Evolutionary conservation across 2,329 filamentous ascomycete species (phyloP), one percentile per base, ranked within the genome.

Genomic region (Pleoardoris graminearum): DNA sequence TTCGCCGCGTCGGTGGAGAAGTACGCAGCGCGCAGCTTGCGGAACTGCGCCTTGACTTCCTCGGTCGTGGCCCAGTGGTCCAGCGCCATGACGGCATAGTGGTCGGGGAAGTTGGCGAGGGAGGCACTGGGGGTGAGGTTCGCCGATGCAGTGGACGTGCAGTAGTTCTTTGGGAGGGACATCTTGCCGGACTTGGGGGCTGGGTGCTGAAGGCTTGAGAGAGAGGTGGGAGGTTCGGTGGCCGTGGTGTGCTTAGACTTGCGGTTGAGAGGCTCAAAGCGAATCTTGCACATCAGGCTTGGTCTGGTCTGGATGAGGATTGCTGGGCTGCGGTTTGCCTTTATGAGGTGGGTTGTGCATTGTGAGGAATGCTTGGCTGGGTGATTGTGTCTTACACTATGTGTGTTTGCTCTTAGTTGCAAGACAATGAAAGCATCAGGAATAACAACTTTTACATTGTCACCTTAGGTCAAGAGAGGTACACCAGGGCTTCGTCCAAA

Each of bases 61-160:
- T 68, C 66, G 23, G 57, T 52, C 4, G 67, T 63, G 23, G 68
- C 69, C 42, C 57, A 54, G 6, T 48, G 47, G 2, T 57, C 50
- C 4, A 73, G 53, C 37, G 61, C 53, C 11, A 73, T 53, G 41
- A 64, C 61, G 12, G 61, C 58, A 58, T 73, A 73, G 54, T 73
- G 62, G 57, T 73, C 67, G 14, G 62, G 43, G 27, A 66, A 65
- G 12, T 60, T 61, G 7, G 54, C 37, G 8, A 39, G 17, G 21
- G 22, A 33, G 1, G 27, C 23, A 25, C 11, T 11, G 25, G 50
- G 19, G n/a, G 11, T n/a, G 7, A 47, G 33, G 16, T 12, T 16
- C 1, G 33, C 16, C 8, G 25, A 30, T 25, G 33, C 27, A 10
- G 50, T 10, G 36, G 44, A 49, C 8, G 33, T 21, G 45, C 30